Conservation (phyloP, 2,329 filamentous ascomycete genomes). For the Pseudogymnoascus sp. region DNA sequence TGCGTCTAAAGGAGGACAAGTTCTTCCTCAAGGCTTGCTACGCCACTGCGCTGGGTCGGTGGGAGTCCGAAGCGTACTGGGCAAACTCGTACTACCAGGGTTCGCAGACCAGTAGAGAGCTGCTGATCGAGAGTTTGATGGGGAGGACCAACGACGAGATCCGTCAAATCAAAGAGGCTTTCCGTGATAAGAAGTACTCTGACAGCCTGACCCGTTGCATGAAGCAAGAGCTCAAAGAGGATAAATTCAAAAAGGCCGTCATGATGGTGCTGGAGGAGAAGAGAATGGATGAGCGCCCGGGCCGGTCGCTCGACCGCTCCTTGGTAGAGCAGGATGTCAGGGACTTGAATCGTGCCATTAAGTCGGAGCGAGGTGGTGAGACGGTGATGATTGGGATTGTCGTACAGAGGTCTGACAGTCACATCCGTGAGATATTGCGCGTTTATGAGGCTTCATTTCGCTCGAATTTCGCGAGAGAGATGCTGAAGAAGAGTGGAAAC, state of each 20-base stretch:
- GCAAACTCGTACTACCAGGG: constrained; percentile 96
- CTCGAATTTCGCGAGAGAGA: constrained; percentile 79
- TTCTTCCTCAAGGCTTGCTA: constrained; percentile 88
- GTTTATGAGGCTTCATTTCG: constrained; percentile 66
- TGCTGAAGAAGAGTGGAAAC: constrained; percentile 82
- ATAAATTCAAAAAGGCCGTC: constrained; percentile 91
- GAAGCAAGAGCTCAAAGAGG: constrained; percentile 84
- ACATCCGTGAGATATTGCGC: constrained; percentile 71
- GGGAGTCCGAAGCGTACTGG: constrained; percentile 95
- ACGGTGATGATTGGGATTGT: constrained; percentile 80
- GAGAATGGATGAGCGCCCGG: constrained; percentile 63
- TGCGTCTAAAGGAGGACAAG: constrained; percentile 63
- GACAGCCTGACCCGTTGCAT: constrained; percentile 79
- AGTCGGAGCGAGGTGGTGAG: constrained; percentile 74
- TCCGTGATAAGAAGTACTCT: constrained; percentile 84
- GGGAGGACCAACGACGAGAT: constrained; percentile 86
- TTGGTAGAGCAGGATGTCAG: constrained; percentile 65
- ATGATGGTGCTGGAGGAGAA: constrained; percentile 74
- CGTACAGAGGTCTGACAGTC: constrained; percentile 68
- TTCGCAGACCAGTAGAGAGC: constrained; percentile 72
- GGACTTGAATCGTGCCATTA: constrained; percentile 58
- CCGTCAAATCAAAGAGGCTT: constrained; percentile 74
- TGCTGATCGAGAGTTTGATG: constrained; percentile 90
- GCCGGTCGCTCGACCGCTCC: constrained; percentile 27
- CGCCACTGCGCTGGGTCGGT: constrained; percentile 77